A percentile compares a stretch with the other conserved stretches of the same genome.
These are phyloP conservation scores for Huntiella moniliformis DNA, from an alignment of 2,329 filamentous ascomycete genomes.

Conservation along the genomic window DNA sequence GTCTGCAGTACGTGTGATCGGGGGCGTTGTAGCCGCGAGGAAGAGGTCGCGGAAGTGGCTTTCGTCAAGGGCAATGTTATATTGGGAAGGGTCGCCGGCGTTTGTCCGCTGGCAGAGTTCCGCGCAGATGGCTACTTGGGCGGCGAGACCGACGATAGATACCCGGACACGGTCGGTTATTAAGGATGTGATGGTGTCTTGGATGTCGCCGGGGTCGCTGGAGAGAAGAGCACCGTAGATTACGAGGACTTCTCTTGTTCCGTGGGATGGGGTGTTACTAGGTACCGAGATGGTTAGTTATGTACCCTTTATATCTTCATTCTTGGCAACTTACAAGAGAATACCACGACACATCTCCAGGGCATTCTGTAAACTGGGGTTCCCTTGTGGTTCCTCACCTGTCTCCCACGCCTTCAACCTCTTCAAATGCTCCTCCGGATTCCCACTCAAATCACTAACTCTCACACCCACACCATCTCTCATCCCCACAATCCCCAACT, in stretches of 20 bases:
- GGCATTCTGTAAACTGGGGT: conserved; percentile 77
- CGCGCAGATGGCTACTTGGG: conserved; percentile 78
- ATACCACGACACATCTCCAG: conserved; percentile 86
- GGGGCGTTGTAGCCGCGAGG: conserved; percentile 73
- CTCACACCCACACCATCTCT: conserved; percentile 73
- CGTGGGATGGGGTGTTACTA: conserved; percentile 78
- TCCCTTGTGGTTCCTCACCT: conserved; percentile 49
- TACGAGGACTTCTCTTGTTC: conserved; percentile 80
- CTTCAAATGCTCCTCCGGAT: conserved; percentile 72
- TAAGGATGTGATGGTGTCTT: conserved; percentile 66
- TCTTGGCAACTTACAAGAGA: conserved; percentile 44
- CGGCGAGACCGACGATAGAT: conserved; percentile 74
- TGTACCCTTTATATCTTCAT: not conserved
- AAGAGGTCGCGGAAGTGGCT: conserved; percentile 73
- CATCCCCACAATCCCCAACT: conserved; percentile 85
- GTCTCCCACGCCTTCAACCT: conserved; percentile 47
- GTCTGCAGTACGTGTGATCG: conserved; percentile 50
- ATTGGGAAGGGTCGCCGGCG: conserved; percentile 53
- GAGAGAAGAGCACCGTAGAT: conserved; percentile 82
- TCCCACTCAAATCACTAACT: conserved; percentile 78
- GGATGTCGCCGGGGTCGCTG: conserved; percentile 86
- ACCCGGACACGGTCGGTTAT: conserved; percentile 72
- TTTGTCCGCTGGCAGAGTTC: conserved; percentile 84
- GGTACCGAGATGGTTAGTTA: conserved; percentile 6
- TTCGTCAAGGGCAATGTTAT: conserved; percentile 64